Evolutionary conservation across 805 yeast genomes (phyloP).

Genomic region (Hanseniaspora lachancei): DNA sequence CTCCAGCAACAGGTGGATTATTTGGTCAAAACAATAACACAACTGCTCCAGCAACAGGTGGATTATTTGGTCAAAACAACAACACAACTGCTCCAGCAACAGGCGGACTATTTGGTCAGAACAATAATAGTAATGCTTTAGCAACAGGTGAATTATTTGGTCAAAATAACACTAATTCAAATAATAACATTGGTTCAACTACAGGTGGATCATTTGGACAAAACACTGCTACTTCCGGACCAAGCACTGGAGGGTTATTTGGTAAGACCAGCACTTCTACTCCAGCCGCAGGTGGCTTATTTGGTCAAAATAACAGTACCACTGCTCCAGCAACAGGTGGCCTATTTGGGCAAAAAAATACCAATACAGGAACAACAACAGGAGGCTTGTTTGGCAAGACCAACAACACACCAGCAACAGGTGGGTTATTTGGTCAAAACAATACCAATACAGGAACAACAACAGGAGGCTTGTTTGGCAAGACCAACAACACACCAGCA

Average conservation of each 20-base stretch:
- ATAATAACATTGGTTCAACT: neutral
- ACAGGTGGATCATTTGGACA: slow-evolving; percentile 23
- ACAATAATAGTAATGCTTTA: slow-evolving; percentile 14
- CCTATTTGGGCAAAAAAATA: slow-evolving; percentile 21
- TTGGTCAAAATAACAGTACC: slow-evolving; percentile 17
- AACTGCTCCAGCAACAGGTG: slow-evolving; percentile 20
- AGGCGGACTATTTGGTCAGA: slow-evolving; percentile 31
- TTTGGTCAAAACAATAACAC: slow-evolving; percentile 20
- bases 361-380: slow-evolving; percentile 19
- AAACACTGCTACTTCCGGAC: too few relatives aligned
- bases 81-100: slow-evolving; percentile 12
- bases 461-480: slow-evolving; percentile 19
- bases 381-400: slow-evolving; percentile 34
- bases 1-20: slow-evolving; percentile 21
- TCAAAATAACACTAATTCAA: neutral
- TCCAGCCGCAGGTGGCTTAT: slow-evolving; percentile 17
- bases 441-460: slow-evolving; percentile 15
- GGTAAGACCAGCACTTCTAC: slow-evolving; percentile 18
- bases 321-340: slow-evolving; percentile 20
- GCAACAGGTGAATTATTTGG: neutral
- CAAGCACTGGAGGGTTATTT: slow-evolving; percentile 28
- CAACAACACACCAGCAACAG: slow-evolving; percentile 13
- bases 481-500: slow-evolving; percentile 3
- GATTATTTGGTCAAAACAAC: slow-evolving; percentile 31
- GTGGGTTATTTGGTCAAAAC: slow-evolving; percentile 31